phyloP scores from a whole-genome alignment of 2,329 filamentous ascomycete genomes.

The Fusarium udum region DNA sequence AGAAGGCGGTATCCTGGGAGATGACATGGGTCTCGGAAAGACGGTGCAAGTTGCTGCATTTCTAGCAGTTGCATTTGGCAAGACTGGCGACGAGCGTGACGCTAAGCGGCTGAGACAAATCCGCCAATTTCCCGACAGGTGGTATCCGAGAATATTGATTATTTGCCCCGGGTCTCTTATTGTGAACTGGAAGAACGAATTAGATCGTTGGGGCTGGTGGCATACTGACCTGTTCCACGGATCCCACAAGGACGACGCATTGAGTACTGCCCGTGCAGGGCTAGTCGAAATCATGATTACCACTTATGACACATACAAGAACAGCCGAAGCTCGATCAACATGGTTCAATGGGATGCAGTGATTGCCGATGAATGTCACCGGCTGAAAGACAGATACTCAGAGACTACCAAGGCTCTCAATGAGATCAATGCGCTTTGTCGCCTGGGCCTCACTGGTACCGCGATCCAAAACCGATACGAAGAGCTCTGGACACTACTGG shows the following conservation, averaged over 20 bases:
- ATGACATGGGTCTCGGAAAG: conserved; percentile 98
- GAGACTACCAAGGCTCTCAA: conserved; percentile 88
- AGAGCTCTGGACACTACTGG: conserved; percentile 93
- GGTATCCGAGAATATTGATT: conserved; percentile 83
- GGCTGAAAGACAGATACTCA: conserved; percentile 81
- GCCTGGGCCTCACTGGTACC: conserved; percentile 92
- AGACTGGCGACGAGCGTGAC: conserved; percentile 89
- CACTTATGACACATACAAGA: conserved; percentile 90
- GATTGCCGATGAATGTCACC: conserved; percentile 93
- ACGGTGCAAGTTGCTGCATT: conserved; percentile 97
- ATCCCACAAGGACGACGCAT: conserved; percentile 69
- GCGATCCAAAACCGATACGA: conserved; percentile 99
- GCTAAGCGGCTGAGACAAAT: conserved; percentile 88
- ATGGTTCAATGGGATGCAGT: conserved; percentile 92
- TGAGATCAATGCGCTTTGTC: conserved; percentile 87
- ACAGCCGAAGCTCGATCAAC: conserved; percentile 78
- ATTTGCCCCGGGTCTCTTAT: conserved; percentile 90
- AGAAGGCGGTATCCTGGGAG: conserved; percentile 87
- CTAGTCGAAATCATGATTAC: conserved; percentile 91
- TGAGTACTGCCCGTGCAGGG: conserved; percentile 78
- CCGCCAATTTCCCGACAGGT: conserved; percentile 68
- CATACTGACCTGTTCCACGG: conserved; percentile 86
- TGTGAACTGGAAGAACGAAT: conserved; percentile 88
- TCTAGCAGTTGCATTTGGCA: conserved; percentile 89
- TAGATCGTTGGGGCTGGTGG: conserved; percentile 96